Conservation (phyloP, 179 eudicot genomes). For the Silene noctiflora region DNA sequence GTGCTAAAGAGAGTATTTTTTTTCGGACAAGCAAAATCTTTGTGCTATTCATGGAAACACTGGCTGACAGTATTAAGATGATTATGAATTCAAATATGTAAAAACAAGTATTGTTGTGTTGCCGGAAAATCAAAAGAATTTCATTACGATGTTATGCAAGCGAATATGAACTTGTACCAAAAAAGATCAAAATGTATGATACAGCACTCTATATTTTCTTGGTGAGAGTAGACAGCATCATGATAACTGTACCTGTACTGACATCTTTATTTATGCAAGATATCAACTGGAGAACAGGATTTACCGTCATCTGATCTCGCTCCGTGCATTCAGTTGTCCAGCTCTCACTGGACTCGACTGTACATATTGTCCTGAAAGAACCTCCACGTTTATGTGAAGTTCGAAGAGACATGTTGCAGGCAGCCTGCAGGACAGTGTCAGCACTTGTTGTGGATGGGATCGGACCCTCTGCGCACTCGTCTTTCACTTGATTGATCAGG, state of each 20-base stretch:
- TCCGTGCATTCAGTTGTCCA: constrained; percentile 25
- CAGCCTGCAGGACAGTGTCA: constrained; percentile 25
- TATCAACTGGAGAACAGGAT: constrained; percentile 26
- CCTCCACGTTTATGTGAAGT: no score
- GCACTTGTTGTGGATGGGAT: constrained; percentile 71
- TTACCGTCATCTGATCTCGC: constrained; percentile 22
- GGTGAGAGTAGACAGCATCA: constrained; percentile 26
- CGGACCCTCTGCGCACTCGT: constrained; percentile 66
- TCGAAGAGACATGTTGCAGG: no score
- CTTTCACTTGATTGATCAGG: constrained; percentile 58
- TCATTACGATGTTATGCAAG: constrained; percentile 24
- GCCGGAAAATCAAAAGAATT: constrained; percentile 19
- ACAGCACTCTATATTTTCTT: constrained; percentile 27
- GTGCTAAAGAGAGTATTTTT: no score
- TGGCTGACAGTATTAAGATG: not conserved
- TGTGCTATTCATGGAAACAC: no score
- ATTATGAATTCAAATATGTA: not conserved
- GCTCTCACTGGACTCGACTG: constrained; percentile 29
- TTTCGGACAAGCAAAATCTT: no score
- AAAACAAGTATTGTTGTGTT: not conserved
- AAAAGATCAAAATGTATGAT: constrained; percentile 28
- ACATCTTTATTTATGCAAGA: constrained; percentile 20
- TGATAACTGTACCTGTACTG: constrained; percentile 28
- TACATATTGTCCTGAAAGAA: constrained; percentile 33
- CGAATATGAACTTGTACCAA: constrained; percentile 28